Evolutionary conservation across 2,329 filamentous ascomycete genomes (phyloP), one percentile per base, ranked within the genome.

Genomic region (Cladosporium sphaerospermum): DNA sequence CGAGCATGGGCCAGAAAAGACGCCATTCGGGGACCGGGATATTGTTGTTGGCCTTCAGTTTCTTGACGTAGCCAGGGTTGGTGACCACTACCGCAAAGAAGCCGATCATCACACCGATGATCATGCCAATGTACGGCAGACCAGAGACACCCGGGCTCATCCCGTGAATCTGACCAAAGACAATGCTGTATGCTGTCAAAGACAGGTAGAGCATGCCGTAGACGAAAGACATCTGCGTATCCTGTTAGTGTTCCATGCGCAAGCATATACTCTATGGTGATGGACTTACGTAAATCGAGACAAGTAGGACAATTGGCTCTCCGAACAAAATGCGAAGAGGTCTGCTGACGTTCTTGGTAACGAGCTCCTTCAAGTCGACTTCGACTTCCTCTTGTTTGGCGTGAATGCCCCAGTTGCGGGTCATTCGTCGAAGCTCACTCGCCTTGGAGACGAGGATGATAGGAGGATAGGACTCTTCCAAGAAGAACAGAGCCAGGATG

Each of bases 101-200:
- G n/a, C 62, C 64, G n/a, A 68, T 55, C 16, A 66, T 34, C 8
- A 64, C 62, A n/a, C 66, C 67, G 4, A 63, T 28, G 23, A 69
- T 61, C 58, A 96, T 88, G 52, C 89, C 90, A 62, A 96, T 88
- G 68, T 90, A 95, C 4, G 89, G 83, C 4, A 96, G 77, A 1
- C 89, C 90, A 3, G 83, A 79, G 14, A 88, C 70, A 53, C 90
- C 90, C 1, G 77, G 63, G 33, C 73, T 81, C 73, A 92, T 85
- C 59, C 80, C 78, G 68, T 95, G 86, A 4, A 90, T 77, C 2
- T 70, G 67, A 56, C 85, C 75, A 71, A 93, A 95, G 45, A 95
- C 86, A 42, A 93, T 80, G 0, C 87, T 85, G 62, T 95, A 95
- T 1, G 89, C 87, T 0, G 88, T 91, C 49, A 96, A 76, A 74